Percentiles rank a stretch among this genome's conserved stretches.
Conservation (phyloP, 768 basidiomycete genomes). For the Amanita polypyramis region DNA sequence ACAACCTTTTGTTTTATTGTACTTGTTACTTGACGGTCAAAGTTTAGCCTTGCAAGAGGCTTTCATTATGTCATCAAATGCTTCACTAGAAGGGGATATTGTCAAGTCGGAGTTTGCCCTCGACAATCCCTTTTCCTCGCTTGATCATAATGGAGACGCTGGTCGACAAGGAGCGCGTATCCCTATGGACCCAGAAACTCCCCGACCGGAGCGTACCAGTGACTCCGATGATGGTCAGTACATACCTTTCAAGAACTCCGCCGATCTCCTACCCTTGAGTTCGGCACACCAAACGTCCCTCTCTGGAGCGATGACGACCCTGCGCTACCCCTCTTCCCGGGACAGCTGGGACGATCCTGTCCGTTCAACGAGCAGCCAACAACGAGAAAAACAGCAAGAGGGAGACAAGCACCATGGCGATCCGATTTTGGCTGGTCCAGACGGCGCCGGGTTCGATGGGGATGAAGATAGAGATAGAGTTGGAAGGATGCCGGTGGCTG, state of each 20-base stretch:
- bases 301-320: background rate
- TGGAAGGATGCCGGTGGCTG: too few relatives aligned
- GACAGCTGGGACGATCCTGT: constrained; percentile 33
- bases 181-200: background rate
- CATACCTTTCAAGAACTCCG: constrained; percentile 55
- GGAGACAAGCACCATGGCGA: constrained; percentile 12
- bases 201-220: background rate
- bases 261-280: constrained; percentile 22
- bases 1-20: too few relatives aligned
- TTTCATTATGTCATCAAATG: too few relatives aligned
- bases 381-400: constrained; percentile 12
- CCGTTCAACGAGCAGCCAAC: background rate
- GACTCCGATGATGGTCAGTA: constrained; percentile 41
- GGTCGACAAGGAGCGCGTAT: background rate
- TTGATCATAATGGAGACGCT: too few relatives aligned
- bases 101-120: too few relatives aligned
- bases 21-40: too few relatives aligned
- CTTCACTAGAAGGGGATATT: too few relatives aligned
- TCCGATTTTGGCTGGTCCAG: background rate
- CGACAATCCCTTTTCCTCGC: too few relatives aligned
- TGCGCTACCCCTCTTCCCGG: constrained; percentile 19
- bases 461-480: background rate
- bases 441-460: background rate
- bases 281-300: background rate
- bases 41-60: too few relatives aligned